Evolutionary conservation across 2,329 filamentous ascomycete genomes (phyloP), one percentile per base, ranked within the genome.

Genomic region (Fusarium buharicum): DNA sequence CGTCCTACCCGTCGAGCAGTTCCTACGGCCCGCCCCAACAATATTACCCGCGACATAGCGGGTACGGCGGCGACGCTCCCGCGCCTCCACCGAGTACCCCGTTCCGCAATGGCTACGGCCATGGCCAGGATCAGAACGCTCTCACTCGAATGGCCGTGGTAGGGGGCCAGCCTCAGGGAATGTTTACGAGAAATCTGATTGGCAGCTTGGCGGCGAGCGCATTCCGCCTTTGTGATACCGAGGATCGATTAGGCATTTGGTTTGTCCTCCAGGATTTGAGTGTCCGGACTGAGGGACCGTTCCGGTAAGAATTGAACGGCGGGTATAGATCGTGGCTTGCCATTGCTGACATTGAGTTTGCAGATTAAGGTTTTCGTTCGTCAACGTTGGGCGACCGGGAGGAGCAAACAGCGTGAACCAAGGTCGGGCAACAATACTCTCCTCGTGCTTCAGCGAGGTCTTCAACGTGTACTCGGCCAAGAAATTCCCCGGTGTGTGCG

Each of bases 401-500:
- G 75, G 60, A 73, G 74, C 40, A 33, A 72, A 75, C 16, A 73
- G 70, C 4, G 80, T 96, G 58, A 95, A 93, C 74, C 89, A 85
- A 33, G 90, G 88, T 52, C 88, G 87, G 62, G 91, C 91, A 0
- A 91, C 91, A 0, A 90, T 97, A 12, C 84, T 98, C 16, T 93
- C 94, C 1, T 90, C 89, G 9, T 89, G 88, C 69, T 98, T 94
- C 77, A 96, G 91, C 43, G 90, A 96, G 5, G 84, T 88, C 3
- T 98, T 99, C 81, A 91, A 92, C 50, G 95, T 99, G 27, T 98
- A 90, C 77, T 96, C 92, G 3, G 95, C 95, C 43, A 99, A 99
- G 83, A 97, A 97, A 72, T 99, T 99, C 76, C 95, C 95, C 0
- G 95, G 95, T 36, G 95, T 99, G 1, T 97, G 96, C 55, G 94